A percentile compares a stretch with the other conserved stretches of the same genome.
These are phyloP conservation scores for Oenanthe javanica DNA, from an alignment of 140 eudicot species.

Conservation along the genomic window DNA sequence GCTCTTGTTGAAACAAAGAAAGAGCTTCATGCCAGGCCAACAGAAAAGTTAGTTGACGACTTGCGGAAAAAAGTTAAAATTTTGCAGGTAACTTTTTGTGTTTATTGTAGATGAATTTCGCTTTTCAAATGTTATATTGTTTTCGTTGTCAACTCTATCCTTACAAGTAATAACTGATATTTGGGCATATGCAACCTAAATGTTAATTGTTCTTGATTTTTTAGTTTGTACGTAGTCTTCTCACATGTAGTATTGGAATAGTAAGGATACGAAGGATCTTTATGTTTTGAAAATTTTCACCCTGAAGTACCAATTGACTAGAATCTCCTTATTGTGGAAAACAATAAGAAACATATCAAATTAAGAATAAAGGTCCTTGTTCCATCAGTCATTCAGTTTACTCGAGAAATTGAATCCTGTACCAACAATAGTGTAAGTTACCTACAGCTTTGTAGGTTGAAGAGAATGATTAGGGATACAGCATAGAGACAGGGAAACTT, in stretches of 20 bases:
- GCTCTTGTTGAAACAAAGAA: slow-evolving; percentile 70
- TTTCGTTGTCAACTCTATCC: background rate
- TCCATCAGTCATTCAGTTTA: background rate
- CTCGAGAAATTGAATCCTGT: background rate
- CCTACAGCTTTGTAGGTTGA: background rate
- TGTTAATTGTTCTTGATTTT: background rate
- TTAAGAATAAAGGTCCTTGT: background rate
- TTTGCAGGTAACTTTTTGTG: slow-evolving; percentile 51
- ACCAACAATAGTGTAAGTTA: background rate
- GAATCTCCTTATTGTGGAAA: background rate
- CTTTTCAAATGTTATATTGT: background rate
- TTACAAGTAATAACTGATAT: background rate
- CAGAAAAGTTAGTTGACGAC: slow-evolving; percentile 76
- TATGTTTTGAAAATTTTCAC: background rate
- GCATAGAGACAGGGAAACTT: background rate
- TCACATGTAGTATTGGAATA: background rate
- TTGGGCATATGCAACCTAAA: background rate
- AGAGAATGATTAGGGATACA: background rate
- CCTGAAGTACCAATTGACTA: background rate
- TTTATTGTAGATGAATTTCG: background rate
- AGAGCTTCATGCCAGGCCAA: slow-evolving; percentile 85
- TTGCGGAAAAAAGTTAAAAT: slow-evolving; percentile 91
- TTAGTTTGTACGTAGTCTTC: background rate
- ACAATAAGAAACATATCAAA: background rate
- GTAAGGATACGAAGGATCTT: background rate